Conservation (phyloP, 1,284 basidiomycete genomes). For the Puccinia polysora region DNA sequence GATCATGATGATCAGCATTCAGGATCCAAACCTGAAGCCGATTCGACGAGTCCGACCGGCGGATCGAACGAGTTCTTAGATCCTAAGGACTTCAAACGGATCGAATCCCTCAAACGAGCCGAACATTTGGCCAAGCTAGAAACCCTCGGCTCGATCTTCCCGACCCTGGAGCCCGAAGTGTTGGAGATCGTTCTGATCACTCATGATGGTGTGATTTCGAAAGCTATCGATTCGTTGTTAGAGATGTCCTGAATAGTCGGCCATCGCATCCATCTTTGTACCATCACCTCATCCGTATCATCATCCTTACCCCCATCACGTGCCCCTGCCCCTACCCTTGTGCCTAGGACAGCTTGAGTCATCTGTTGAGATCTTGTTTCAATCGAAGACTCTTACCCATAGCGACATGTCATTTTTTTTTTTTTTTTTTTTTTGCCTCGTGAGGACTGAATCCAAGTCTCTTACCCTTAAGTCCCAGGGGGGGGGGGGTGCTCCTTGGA, state of each 20-base stretch:
- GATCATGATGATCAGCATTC: background rate
- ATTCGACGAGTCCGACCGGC: background rate
- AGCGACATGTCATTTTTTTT: too few species aligned
- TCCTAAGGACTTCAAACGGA: background rate
- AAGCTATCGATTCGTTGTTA: slow-evolving; percentile 32
- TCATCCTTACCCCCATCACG: too few species aligned
- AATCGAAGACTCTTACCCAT: too few species aligned
- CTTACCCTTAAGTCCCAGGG: too few species aligned
- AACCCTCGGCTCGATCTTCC: slow-evolving; percentile 23
- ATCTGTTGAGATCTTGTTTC: too few species aligned
- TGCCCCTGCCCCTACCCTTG: too few species aligned
- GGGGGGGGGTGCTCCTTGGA: too few species aligned
- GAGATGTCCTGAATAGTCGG: slow-evolving; percentile 39
- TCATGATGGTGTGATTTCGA: slow-evolving; percentile 23
- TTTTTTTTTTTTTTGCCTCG: too few species aligned
- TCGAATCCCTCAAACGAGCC: slow-evolving; percentile 29
- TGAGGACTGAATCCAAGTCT: too few species aligned
- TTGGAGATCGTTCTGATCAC: slow-evolving; percentile 36
- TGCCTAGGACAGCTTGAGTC: too few species aligned
- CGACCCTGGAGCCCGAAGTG: slow-evolving; percentile 16
- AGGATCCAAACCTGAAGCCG: background rate
- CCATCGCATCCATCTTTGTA: too few species aligned
- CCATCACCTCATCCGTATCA: too few species aligned
- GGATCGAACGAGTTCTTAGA: background rate
- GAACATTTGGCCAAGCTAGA: slow-evolving; percentile 31